Percentiles rank a stretch among this genome's conserved stretches.
phyloP scores from a whole-genome alignment of 1,284 basidiomycete genomes.

The Ceratobasidium sp. region DNA sequence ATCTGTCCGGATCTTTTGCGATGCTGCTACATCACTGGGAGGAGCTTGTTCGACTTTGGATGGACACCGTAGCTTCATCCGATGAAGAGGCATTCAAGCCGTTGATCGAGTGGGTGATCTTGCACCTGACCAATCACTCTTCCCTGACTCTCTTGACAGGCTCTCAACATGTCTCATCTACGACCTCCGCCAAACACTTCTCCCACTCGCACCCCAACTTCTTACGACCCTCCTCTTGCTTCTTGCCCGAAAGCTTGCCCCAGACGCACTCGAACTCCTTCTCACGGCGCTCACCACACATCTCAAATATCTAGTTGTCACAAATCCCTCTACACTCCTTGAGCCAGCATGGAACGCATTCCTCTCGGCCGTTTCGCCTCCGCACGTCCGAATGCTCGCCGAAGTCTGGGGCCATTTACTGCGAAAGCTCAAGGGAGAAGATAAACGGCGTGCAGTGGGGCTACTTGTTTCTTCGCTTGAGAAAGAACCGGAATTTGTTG shows the following conservation, averaged over 20 bases:
- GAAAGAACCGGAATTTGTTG: constrained; percentile 64
- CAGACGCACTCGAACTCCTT: constrained; percentile 73
- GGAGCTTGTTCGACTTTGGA: constrained; percentile 75
- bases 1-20: constrained; percentile 82
- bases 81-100: constrained; percentile 75
- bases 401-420: constrained; percentile 84
- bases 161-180: constrained; percentile 80
- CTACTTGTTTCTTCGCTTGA: constrained; percentile 61
- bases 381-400: constrained; percentile 74
- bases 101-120: constrained; percentile 75
- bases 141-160: constrained; percentile 60
- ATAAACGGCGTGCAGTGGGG: constrained; percentile 67
- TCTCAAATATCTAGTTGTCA: constrained; percentile 79
- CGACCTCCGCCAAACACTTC: constrained; percentile 79
- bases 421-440: constrained; percentile 70
- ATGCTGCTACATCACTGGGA: constrained; percentile 85
- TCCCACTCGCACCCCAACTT: constrained; percentile 70
- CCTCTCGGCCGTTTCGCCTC: constrained; percentile 68
- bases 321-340: constrained; percentile 65
- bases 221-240: constrained; percentile 71
- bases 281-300: constrained; percentile 74
- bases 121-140: constrained; percentile 36
- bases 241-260: constrained; percentile 61
- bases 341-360: constrained; percentile 72
- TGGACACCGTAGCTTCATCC: constrained; percentile 62